Evolutionary conservation across 2,329 filamentous ascomycete genomes (phyloP).

Genomic region (Chaetomiaceae sp.): DNA sequence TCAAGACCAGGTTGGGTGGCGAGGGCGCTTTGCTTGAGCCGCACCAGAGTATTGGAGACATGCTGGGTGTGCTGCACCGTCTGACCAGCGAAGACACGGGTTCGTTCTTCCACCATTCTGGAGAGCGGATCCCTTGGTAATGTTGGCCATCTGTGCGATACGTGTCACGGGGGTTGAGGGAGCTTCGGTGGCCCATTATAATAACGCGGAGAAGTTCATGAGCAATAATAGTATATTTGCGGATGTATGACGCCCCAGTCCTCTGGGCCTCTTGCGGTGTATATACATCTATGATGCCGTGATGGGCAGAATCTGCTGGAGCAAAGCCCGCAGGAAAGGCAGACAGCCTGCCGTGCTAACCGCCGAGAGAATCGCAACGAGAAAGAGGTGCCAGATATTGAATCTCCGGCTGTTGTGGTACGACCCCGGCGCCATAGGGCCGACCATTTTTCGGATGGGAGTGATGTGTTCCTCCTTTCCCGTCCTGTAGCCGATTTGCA

Average conservation of each 20-base stretch:
- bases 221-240: no score
- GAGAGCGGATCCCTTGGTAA: slow-evolving; percentile 28
- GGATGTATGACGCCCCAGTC: no score
- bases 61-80: slow-evolving; percentile 70
- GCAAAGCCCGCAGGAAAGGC: not conserved
- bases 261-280: no score
- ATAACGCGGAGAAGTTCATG: no score
- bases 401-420: slow-evolving; percentile 13
- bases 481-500: slow-evolving; percentile 32
- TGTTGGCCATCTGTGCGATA: no score
- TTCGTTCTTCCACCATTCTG: slow-evolving; percentile 24
- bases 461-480: slow-evolving; percentile 31
- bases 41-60: slow-evolving; percentile 38
- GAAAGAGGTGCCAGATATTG: slow-evolving; percentile 16
- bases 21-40: slow-evolving; percentile 28
- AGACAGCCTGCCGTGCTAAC: not conserved
- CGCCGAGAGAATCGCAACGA: slow-evolving; percentile 17
- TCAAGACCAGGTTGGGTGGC: slow-evolving; percentile 34
- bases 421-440: slow-evolving; percentile 28
- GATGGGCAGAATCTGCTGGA: not conserved
- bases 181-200: no score
- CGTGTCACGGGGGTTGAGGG: no score
- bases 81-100: slow-evolving; percentile 51
- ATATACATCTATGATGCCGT: not conserved
- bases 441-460: slow-evolving; percentile 40